Conservation (phyloP, 1,284 basidiomycete genomes). For the Naganishia liquefaciens region DNA sequence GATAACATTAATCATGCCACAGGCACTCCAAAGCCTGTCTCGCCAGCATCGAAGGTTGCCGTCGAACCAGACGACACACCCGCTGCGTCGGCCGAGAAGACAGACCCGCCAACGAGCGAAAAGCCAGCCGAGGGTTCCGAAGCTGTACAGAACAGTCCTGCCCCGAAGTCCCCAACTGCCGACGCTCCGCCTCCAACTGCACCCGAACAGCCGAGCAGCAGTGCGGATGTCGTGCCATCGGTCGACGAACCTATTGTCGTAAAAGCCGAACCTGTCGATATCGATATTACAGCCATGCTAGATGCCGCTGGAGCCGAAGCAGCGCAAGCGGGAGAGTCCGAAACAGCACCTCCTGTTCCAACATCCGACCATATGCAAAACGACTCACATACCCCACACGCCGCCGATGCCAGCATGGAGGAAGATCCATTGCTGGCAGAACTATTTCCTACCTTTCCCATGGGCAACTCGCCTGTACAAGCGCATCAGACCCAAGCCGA, state of each 20-base stretch:
- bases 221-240: too few species aligned
- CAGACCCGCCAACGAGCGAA: not conserved
- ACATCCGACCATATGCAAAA: not conserved
- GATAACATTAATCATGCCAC: not conserved
- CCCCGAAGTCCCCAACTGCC: not conserved
- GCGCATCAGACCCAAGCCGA: constrained; percentile 11
- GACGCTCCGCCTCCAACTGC: not conserved
- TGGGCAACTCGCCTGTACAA: constrained; percentile 12
- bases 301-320: not conserved
- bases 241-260: constrained; percentile 8
- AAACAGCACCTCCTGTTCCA: not conserved
- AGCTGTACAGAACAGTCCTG: not conserved
- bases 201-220: not conserved
- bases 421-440: constrained; percentile 24
- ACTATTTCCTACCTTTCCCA: constrained; percentile 17
- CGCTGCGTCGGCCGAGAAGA: not conserved
- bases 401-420: constrained; percentile 18
- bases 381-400: not conserved
- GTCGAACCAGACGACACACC: not conserved
- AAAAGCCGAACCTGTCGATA: constrained; percentile 16
- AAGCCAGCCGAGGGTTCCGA: not conserved
- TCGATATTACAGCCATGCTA: constrained; percentile 4
- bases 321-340: not conserved
- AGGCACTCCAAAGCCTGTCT: not conserved
- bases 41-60: not conserved